Evolutionary conservation across 331 rosid genomes (phyloP).

Genomic region (Quercus lobata): DNA sequence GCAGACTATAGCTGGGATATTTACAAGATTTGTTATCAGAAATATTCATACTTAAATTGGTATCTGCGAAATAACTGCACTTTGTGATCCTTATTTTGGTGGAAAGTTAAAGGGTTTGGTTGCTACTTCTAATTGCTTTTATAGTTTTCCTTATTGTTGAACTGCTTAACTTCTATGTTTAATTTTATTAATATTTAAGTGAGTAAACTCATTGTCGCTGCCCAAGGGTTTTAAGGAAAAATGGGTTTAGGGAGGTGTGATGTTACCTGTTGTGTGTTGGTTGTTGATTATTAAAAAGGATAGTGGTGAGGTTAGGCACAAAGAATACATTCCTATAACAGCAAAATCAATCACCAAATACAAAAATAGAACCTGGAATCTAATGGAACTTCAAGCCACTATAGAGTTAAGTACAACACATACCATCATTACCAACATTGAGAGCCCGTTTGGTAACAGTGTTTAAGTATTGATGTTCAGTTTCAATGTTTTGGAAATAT

Average conservation of each 20-base stretch:
- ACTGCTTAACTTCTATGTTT: background rate
- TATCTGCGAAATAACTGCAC: background rate
- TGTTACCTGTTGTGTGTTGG: background rate
- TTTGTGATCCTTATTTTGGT: background rate
- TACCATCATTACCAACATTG: constrained; percentile 84
- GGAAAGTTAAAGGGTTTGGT: background rate
- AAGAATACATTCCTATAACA: background rate
- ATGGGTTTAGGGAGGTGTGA: constrained; percentile 10
- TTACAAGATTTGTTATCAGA: background rate
- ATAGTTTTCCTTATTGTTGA: background rate
- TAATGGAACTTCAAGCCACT: background rate
- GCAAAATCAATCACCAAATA: background rate
- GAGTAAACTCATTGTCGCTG: background rate
- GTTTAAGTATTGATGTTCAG: too few relatives aligned
- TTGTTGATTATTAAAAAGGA: background rate
- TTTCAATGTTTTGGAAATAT: too few relatives aligned
- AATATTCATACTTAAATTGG: background rate
- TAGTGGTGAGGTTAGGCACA: too few relatives aligned
- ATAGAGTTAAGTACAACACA: background rate
- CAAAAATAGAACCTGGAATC: background rate
- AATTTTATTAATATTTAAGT: background rate
- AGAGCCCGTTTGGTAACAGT: too few relatives aligned
- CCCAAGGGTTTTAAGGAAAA: background rate
- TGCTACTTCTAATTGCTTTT: background rate
- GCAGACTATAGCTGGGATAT: background rate